phyloP scores from a whole-genome alignment of 768 basidiomycete species.

The Tricholoma sp. region DNA sequence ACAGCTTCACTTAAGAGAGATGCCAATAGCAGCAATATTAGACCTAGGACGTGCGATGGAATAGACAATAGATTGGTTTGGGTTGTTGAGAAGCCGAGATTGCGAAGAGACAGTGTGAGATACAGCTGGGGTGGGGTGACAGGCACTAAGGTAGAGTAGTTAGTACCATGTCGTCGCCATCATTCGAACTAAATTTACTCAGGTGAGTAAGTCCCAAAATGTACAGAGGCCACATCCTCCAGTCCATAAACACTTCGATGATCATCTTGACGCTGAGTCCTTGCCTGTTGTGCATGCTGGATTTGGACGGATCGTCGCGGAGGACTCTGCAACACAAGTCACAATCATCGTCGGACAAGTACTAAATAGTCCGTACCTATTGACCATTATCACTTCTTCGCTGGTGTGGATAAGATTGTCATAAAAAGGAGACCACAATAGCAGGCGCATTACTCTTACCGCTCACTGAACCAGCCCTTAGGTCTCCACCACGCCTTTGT shows the following conservation, averaged over 20 bases:
- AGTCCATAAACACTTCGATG: conserved; percentile 49
- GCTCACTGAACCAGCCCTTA: conserved; percentile 62
- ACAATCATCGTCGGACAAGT: not conserved
- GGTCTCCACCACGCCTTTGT: conserved; percentile 56
- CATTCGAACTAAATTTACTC: conserved; percentile 27
- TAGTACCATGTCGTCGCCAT: not conserved
- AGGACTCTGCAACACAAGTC: conserved; percentile 31
- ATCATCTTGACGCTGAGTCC: conserved; percentile 48
- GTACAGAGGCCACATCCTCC: conserved; percentile 65
- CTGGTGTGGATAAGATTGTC: conserved; percentile 17
- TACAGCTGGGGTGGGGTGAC: conserved; percentile 56
- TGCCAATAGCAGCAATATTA: conserved; percentile 40
- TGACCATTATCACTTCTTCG: conserved; percentile 63
- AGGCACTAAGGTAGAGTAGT: conserved; percentile 36
- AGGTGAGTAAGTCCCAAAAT: conserved; percentile 48
- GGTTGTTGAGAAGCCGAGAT: conserved; percentile 59
- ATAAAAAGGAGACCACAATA: not conserved
- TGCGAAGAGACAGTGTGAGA: conserved; percentile 57
- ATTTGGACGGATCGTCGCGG: conserved; percentile 63
- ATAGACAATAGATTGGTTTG: conserved; percentile 59
- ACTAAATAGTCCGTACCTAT: conserved; percentile 25
- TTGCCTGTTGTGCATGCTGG: conserved; percentile 70
- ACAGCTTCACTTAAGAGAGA: conserved; percentile 50
- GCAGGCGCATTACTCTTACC: conserved; percentile 25
- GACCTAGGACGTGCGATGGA: conserved; percentile 52